A percentile compares a stretch with the other conserved stretches of the same genome.
These are phyloP conservation scores for Penicillium coprophilum DNA, from an alignment of 495 filamentous ascomycete species.

Conservation along the genomic window DNA sequence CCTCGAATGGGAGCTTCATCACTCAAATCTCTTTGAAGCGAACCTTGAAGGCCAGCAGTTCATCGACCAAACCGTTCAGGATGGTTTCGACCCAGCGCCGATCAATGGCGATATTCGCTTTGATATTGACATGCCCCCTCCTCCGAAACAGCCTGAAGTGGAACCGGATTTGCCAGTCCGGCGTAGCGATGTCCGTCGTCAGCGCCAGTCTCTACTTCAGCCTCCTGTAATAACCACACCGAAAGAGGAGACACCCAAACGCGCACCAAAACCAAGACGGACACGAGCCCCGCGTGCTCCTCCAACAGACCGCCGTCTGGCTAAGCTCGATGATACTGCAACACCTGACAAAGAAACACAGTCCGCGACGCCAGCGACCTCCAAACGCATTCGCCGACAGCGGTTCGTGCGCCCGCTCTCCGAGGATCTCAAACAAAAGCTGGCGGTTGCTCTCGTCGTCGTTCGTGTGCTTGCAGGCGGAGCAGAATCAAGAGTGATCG, in stretches of 20 bases:
- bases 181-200: neutral
- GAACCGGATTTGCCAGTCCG: constrained; percentile 10
- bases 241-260: neutral
- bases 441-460: constrained; percentile 71
- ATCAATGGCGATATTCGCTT: constrained; percentile 39
- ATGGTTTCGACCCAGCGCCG: constrained; percentile 32
- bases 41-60: constrained; percentile 25
- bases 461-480: constrained; percentile 74
- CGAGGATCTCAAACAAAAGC: constrained; percentile 31
- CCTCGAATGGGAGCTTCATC: constrained; percentile 38
- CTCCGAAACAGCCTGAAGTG: constrained; percentile 1
- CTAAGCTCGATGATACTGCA: constrained; percentile 28
- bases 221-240: neutral
- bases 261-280: constrained; percentile 2
- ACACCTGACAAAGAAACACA: constrained; percentile 13
- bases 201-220: neutral
- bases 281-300: neutral
- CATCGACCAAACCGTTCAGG: constrained; percentile 38
- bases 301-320: constrained; percentile 27
- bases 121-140: constrained; percentile 23
- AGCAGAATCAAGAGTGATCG: constrained; percentile 57
- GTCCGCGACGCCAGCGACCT: neutral
- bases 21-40: constrained; percentile 32
- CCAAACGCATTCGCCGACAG: constrained; percentile 28
- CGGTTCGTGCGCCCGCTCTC: constrained; percentile 24